These are phyloP conservation scores for Hemileccinum impolitum DNA, from an alignment of 768 basidiomycete genomes.

Conservation along the genomic window DNA sequence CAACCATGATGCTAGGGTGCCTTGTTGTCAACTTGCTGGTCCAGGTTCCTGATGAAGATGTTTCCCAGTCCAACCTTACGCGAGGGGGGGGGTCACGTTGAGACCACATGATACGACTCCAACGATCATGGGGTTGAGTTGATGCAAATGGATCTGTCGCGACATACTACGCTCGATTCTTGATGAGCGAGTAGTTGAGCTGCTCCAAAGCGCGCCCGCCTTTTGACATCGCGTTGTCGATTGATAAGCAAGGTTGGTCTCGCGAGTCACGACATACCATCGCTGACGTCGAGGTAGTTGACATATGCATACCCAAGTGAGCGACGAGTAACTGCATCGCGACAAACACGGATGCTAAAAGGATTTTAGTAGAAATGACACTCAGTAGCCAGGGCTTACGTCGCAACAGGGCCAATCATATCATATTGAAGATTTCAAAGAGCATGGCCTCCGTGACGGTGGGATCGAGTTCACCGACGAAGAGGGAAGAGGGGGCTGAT, in stretches of 20 bases:
- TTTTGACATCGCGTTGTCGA: slow-evolving; percentile 28
- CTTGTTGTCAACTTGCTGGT: no score
- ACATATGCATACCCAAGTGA: slow-evolving; percentile 99
- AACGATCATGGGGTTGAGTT: no score
- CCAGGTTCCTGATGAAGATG: no score
- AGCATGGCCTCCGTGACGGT: slow-evolving; percentile 99
- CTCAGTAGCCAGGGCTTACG: slow-evolving; percentile 47
- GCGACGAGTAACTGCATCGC: slow-evolving; percentile 98
- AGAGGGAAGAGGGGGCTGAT: slow-evolving; percentile 65
- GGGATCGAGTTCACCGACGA: slow-evolving; percentile 98
- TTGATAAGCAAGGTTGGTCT: background rate
- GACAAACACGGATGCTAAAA: slow-evolving; percentile 93
- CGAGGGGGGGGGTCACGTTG: no score
- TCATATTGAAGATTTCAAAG: slow-evolving; percentile 99
- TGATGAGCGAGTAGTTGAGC: no score
- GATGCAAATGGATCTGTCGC: no score
- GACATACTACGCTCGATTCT: no score
- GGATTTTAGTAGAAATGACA: background rate
- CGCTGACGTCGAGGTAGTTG: slow-evolving; percentile 93
- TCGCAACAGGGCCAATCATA: slow-evolving; percentile 99
- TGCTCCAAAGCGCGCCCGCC: no score
- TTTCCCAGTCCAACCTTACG: no score
- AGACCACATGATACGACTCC: no score
- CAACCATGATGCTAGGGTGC: no score
- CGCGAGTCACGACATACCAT: slow-evolving; percentile 56